Evolutionary conservation across 2,329 filamentous ascomycete species (phyloP), one percentile per base, ranked within the genome.

Genomic region (Neofusicoccum laricinum): DNA sequence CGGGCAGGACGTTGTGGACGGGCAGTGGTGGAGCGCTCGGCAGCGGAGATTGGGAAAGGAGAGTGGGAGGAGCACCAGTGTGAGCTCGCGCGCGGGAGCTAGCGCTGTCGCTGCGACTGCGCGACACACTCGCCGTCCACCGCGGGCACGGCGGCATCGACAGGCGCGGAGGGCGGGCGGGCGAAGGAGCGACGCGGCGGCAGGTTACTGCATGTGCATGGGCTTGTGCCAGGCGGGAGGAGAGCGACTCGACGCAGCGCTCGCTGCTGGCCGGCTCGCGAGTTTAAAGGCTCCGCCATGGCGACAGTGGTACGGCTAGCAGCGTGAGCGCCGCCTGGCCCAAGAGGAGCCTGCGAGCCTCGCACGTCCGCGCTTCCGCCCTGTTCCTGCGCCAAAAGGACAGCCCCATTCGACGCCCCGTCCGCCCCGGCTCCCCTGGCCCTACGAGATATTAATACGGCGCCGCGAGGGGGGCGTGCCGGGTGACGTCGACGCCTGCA

Each of bases 41-140:
- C 58, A 58, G 61, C 53, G 49, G 30, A 57, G 38, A 59, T 59
- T 59, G 55, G 41, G 41, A 59, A 59, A 46, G 55, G 55, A 59
- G 55, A 43, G 40, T 12, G 25, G 8, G 40, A 21, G 25, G 25
- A 30, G 25, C 25, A 30, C 25, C 25, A 30, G 25, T 30, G 25
- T 30, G 25, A 30, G 25, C 25, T 30, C 25, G 25, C 25, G 53
- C 34, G 19, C 53, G 55, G 55, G 25, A 46, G 12, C 55, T 59
- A 59, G 30, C 53, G 53, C 38, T 43, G 53, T 30, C 25, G 7
- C 25, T 30, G 25, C 25, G 25, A 30, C 25, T 43, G 40, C 51
- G 21, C 38, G 38, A 43, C 14, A 43, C 51, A 46, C 25, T 36
- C 10, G 55, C 30, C 41, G 41, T 6, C 41, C 8, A 4, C 4